Evolutionary conservation across 108 stramenopile species (phyloP), one percentile per base, ranked within the genome.

Genomic region (Nitzschia sp.): DNA sequence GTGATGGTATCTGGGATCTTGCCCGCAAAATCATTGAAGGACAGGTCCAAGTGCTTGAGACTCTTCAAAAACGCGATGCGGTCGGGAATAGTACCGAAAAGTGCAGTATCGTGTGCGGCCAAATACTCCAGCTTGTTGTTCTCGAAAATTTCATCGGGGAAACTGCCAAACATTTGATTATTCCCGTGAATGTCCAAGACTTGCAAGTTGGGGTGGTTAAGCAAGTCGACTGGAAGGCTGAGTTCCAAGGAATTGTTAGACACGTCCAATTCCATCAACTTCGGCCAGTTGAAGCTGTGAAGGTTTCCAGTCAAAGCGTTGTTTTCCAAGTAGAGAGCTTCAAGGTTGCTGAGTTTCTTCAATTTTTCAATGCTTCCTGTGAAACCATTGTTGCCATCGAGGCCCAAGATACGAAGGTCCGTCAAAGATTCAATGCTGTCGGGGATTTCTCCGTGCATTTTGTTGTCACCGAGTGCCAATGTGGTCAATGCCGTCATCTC

Each of bases 401-500:
- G 44, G 3, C 63, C 65, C 25, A 74, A 53, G 34, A 60, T 41
- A 3, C 28, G 48, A n/a, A 74, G 46, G n/a, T 74, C 46, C 6
- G 56, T 48, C 28, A 50, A 27, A 2, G 45, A 41, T 0, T 28
- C 15, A 29, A 81, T 59, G 33, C 33, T 52, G 17, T 36, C 23
- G n/a, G 79, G 79, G 32, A 80, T 53, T 6, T 17, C 2, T 11
- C 71, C 75, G 1, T 32, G 25, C 21, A 80, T 28, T 27, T 72
- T 44, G 33, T 76, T 80, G 61, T 62, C 45, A 2, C 41, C 25
- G 17, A 64, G 27, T 41, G 30, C 66, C 15, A 81, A 38, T 2
- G 48, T 69, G 4, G 68, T 58, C 29, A 80, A 47, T 4, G 19
- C 3, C 2, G 66, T 65, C 69, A 73, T 53, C 17, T 69, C 66